Conservation (phyloP, 2,329 filamentous ascomycete genomes). For the Simplicillium aogashimaense region DNA sequence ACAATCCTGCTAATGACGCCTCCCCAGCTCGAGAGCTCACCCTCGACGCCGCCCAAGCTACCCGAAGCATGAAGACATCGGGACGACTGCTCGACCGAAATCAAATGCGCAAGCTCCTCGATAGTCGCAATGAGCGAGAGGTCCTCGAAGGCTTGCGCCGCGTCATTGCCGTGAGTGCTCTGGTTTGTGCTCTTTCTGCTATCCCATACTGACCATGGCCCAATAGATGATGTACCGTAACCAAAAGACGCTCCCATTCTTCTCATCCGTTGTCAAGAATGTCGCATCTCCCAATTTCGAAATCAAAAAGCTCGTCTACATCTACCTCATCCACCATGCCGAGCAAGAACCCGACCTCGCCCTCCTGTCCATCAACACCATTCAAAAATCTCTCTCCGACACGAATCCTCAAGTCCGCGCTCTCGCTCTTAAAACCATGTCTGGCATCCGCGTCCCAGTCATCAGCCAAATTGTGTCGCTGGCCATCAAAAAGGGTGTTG, state of each 20-base stretch:
- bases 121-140: slow-evolving; percentile 87
- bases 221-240: slow-evolving; percentile 86
- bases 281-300: slow-evolving; percentile 88
- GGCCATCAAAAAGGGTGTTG: slow-evolving; percentile 87
- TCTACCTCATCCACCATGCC: slow-evolving; percentile 93
- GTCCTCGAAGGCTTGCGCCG: slow-evolving; percentile 83
- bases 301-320: slow-evolving; percentile 97
- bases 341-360: slow-evolving; percentile 94
- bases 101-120: slow-evolving; percentile 89
- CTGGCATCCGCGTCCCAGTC: slow-evolving; percentile 89
- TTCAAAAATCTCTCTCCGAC: slow-evolving; percentile 94
- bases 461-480: slow-evolving; percentile 96
- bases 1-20: slow-evolving; percentile 9
- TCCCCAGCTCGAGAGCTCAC: slow-evolving; percentile 83
- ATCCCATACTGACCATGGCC: slow-evolving; percentile 1
- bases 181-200: slow-evolving; percentile 2
- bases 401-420: slow-evolving; percentile 82
- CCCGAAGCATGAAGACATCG: slow-evolving; percentile 54
- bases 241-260: slow-evolving; percentile 82
- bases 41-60: slow-evolving; percentile 89
- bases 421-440: slow-evolving; percentile 92
- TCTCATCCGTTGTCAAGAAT: slow-evolving; percentile 98
- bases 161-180: slow-evolving; percentile 67
- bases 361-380: slow-evolving; percentile 94
- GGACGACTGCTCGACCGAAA: slow-evolving; percentile 57